A percentile compares a stretch with the other conserved stretches of the same genome.
Evolutionary conservation across 2,329 filamentous ascomycete species (phyloP).

Genomic region (Pestalotiopsis sp.): DNA sequence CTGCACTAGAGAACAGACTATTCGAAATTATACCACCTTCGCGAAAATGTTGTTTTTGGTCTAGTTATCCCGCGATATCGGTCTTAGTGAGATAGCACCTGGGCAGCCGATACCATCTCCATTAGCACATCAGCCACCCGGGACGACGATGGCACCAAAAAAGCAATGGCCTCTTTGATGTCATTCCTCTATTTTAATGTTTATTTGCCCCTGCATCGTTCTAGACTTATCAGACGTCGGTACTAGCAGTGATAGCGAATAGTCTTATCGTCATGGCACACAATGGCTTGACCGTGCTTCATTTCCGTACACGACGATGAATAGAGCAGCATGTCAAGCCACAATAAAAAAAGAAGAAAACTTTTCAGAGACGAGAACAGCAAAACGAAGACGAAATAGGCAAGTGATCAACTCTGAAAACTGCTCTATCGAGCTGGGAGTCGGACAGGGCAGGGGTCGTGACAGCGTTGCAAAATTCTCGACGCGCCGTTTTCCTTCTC

Average conservation of each 20-base stretch:
- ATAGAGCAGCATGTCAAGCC: no score
- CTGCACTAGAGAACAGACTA: no score
- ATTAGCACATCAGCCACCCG: background rate
- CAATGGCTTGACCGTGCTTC: background rate
- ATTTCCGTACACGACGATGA: background rate
- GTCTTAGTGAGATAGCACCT: background rate
- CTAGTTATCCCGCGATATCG: background rate
- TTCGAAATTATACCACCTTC: background rate
- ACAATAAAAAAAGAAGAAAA: background rate
- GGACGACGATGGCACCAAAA: background rate
- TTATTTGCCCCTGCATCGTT: background rate
- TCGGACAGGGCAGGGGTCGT: background rate
- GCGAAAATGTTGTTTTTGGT: background rate
- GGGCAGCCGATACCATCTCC: background rate
- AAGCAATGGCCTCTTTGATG: background rate
- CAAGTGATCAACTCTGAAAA: background rate
- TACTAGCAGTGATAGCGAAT: background rate
- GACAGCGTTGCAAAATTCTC: background rate
- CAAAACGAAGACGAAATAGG: background rate
- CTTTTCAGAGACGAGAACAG: no score
- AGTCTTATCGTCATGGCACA: background rate
- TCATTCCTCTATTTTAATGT: background rate
- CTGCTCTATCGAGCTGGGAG: background rate
- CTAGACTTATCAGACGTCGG: background rate
- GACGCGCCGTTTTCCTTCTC: background rate